These are phyloP conservation scores for Acanthamoeba royreba DNA, from an alignment of 208 protist species.

Conservation along the genomic window DNA sequence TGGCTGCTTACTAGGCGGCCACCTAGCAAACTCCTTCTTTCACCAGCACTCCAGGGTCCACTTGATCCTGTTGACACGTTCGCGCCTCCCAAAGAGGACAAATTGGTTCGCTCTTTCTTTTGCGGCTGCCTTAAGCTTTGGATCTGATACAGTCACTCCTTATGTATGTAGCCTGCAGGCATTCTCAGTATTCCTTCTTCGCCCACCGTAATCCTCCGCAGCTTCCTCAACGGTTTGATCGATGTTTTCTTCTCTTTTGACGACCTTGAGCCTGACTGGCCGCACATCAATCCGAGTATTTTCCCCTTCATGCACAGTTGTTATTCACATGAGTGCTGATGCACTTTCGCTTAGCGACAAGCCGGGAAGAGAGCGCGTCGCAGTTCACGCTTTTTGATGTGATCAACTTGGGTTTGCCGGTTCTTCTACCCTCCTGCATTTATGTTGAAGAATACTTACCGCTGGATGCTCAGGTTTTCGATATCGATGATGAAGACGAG, in stretches of 20 bases:
- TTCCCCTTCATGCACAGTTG: no score
- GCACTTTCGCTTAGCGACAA: no score
- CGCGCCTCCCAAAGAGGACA: not conserved
- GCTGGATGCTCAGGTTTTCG: not conserved
- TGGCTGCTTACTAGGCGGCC: not conserved
- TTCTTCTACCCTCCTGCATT: not conserved
- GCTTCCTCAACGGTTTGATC: not conserved
- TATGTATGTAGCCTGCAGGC: not conserved
- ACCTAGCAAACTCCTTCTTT: not conserved
- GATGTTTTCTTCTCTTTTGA: constrained; percentile 38
- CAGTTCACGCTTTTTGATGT: not conserved
- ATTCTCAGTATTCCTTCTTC: constrained; percentile 6
- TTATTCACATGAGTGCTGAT: no score
- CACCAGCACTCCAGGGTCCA: not conserved
- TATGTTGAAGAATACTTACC: not conserved
- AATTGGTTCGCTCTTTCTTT: not conserved
- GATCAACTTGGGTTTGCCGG: not conserved
- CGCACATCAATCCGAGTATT: no score
- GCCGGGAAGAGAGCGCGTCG: not conserved
- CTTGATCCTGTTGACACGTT: not conserved
- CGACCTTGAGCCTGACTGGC: not conserved
- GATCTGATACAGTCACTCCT: not conserved
- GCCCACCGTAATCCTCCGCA: not conserved
- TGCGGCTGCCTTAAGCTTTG: not conserved
- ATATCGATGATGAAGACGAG: not conserved